Evolutionary conservation across 2,329 filamentous ascomycete genomes (phyloP), one percentile per base, ranked within the genome.

Genomic region (Drechslerella coelobrocha): DNA sequence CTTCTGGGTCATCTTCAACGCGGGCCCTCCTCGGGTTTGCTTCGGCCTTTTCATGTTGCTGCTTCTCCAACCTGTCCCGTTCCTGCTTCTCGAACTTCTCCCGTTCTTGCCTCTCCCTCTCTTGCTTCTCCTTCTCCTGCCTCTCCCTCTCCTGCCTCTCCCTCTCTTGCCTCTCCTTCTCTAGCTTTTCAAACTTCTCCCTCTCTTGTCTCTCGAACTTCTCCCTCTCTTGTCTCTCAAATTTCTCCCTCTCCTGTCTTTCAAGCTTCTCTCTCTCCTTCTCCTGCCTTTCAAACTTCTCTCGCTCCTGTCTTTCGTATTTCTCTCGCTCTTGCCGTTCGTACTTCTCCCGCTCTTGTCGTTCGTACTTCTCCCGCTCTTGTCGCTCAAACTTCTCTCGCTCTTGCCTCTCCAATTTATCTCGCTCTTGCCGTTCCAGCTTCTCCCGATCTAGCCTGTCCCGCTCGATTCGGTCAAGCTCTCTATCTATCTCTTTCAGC

Each of bases 371-470:
- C 7, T 27, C 47, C 14, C 47, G 9, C 23, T 51, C 47, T 12
- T 27, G 23, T 19, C 24, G 26, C 24, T 51, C 47, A 7, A 14
- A 4, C 6, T 24, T 2, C 9, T 51, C 47, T 19, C 47, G 27
- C 17, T 51, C 47, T 12, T 10, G 23, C 19, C 23, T 51, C 24
- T 51, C 47, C 2, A 23, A 19, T 12, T 10, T 23, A 2, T 51
- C 47, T 17, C 27, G 47, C 24, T 51, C 47, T 24, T 19, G 10
- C n/a, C 47, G 9, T 6, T 47, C 39, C 26, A 48, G 21, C 17
- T 43, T 39, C n/a, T 62, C 66, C 12, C 34, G 19, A 26, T 71
- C 56, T 21, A 12, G 29, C 17, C 56, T 34, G 5, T 69, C 65
- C 6, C 52, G 23, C 8, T 69, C 43, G 17, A 59, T 57, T 26